These are phyloP conservation scores for Golubevia sp. DNA, from an alignment of 1,284 basidiomycete species.

Conservation along the genomic window DNA sequence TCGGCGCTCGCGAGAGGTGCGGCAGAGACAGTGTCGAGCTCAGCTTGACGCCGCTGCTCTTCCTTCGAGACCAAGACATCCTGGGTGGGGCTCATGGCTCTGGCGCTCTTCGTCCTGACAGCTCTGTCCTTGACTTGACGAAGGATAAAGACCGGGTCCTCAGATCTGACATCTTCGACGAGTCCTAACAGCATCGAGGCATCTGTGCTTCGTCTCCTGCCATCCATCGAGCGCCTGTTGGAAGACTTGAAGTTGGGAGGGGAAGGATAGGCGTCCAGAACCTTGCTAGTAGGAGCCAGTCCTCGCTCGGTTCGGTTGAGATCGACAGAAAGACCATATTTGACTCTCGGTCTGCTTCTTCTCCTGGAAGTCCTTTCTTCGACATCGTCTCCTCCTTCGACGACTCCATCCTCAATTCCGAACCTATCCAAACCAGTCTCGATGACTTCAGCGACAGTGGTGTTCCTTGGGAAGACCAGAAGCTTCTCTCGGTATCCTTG, in stretches of 20 bases:
- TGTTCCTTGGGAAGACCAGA: conserved; percentile 76
- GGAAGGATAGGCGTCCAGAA: conserved; percentile 80
- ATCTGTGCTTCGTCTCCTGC: conserved; percentile 85
- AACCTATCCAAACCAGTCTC: conserved; percentile 88
- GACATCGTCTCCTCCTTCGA: conserved; percentile 94
- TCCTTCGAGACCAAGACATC: conserved; percentile 63
- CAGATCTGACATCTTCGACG: conserved; percentile 74
- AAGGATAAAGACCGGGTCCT: conserved; percentile 87
- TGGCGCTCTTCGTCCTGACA: conserved; percentile 12
- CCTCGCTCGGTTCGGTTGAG: conserved; percentile 15
- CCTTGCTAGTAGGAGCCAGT: conserved; percentile 71
- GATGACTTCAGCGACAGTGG: conserved; percentile 93
- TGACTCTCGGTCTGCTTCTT: conserved; percentile 75
- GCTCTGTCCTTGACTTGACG: conserved; percentile 26
- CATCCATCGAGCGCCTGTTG: conserved; percentile 69
- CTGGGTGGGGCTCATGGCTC: conserved; percentile 32
- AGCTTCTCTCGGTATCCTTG: conserved; percentile 41
- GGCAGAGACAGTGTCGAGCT: conserved; percentile 8
- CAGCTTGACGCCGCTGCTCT: conserved; percentile 50
- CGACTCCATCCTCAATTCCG: conserved; percentile 90
- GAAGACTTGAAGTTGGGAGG: conserved; percentile 74
- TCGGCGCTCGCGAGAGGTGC: not conserved
- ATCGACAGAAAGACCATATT: conserved; percentile 71
- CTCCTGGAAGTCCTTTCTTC: conserved; percentile 86
- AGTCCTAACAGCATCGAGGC: conserved; percentile 73